A percentile compares a stretch with the other conserved stretches of the same genome.
Conservation (phyloP, 2,329 filamentous ascomycete species). For the Epichloe uncinata region DNA sequence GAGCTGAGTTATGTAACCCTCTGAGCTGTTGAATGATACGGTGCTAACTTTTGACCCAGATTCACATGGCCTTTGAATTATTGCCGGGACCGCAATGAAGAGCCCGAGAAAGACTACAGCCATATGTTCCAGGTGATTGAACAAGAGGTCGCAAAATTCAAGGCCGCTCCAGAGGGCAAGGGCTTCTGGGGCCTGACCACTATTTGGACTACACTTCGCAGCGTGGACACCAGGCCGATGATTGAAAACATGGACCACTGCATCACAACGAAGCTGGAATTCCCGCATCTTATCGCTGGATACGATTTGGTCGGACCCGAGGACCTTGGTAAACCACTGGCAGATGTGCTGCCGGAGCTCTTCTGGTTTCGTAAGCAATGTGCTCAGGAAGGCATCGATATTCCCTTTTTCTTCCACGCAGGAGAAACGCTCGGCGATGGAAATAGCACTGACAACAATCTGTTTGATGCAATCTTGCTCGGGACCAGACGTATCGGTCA, state of each 20-base stretch:
- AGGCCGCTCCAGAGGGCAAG: conserved; percentile 53
- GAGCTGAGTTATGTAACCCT: conserved; percentile 46
- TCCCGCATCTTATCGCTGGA: conserved; percentile 68
- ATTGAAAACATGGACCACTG: conserved; percentile 78
- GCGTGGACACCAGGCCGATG: conserved; percentile 48
- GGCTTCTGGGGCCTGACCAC: conserved; percentile 74
- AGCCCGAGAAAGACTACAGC: conserved; percentile 51
- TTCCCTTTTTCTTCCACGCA: conserved; percentile 94
- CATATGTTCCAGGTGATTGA: conserved; percentile 60
- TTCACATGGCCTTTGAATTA: conserved; percentile 63
- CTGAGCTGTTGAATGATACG: neutral
- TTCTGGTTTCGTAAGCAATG: conserved; percentile 92
- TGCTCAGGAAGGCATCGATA: conserved; percentile 58
- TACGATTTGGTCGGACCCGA: conserved; percentile 89
- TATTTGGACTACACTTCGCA: conserved; percentile 71
- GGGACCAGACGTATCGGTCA: conserved; percentile 84
- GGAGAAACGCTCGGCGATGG: conserved; percentile 74
- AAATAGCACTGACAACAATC: conserved; percentile 60
- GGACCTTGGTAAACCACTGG: conserved; percentile 61
- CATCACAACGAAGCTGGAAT: conserved; percentile 66
- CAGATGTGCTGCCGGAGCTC: conserved; percentile 66
- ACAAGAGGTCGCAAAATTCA: conserved; percentile 69
- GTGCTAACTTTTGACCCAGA: conserved; percentile 20
- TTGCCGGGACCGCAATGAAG: conserved; percentile 48
- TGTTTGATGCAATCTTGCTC: conserved; percentile 80